These are phyloP conservation scores for Tuber magnatum DNA, from an alignment of 495 filamentous ascomycete species.

Conservation along the genomic window DNA sequence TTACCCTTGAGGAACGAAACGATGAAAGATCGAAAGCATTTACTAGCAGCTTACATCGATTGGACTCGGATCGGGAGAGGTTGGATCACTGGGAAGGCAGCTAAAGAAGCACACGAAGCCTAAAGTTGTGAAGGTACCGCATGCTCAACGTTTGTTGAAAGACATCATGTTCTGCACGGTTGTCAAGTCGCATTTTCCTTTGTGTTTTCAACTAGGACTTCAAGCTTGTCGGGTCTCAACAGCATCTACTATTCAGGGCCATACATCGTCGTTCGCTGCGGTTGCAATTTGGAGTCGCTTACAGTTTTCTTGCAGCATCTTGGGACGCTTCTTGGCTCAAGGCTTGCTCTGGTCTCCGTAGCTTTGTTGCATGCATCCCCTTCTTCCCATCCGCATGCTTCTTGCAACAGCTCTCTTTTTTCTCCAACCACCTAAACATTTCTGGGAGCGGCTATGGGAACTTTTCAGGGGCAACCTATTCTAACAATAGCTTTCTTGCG, in stretches of 20 bases:
- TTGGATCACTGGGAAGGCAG: constrained; percentile 35
- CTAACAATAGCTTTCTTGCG: constrained; percentile 41
- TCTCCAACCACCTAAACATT: constrained; percentile 9
- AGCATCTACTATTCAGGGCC: neutral
- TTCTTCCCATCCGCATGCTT: constrained; percentile 8
- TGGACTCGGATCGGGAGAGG: constrained; percentile 41
- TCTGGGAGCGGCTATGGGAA: constrained; percentile 25
- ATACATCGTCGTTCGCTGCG: constrained; percentile 21
- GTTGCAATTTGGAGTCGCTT: constrained; percentile 23
- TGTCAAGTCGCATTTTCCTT: neutral
- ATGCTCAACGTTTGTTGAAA: constrained; percentile 13
- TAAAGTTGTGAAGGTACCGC: constrained; percentile 31
- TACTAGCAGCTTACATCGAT: constrained; percentile 34
- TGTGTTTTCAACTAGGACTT: neutral
- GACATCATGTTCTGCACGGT: neutral
- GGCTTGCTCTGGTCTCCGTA: constrained; percentile 33
- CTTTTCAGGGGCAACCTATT: constrained; percentile 35
- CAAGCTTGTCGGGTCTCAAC: neutral
- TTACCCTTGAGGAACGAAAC: constrained; percentile 40
- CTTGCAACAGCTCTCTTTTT: constrained; percentile 3
- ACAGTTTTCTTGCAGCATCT: constrained; percentile 6
- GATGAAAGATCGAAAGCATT: constrained; percentile 41
- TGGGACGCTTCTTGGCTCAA: constrained; percentile 15
- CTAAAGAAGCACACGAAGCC: constrained; percentile 27
- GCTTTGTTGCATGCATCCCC: constrained; percentile 36